Evolutionary conservation across 192 early-diverging fungal genomes (phyloP), one percentile per base, ranked within the genome.

Genomic region (Jimgerdemannia lactiflua): DNA sequence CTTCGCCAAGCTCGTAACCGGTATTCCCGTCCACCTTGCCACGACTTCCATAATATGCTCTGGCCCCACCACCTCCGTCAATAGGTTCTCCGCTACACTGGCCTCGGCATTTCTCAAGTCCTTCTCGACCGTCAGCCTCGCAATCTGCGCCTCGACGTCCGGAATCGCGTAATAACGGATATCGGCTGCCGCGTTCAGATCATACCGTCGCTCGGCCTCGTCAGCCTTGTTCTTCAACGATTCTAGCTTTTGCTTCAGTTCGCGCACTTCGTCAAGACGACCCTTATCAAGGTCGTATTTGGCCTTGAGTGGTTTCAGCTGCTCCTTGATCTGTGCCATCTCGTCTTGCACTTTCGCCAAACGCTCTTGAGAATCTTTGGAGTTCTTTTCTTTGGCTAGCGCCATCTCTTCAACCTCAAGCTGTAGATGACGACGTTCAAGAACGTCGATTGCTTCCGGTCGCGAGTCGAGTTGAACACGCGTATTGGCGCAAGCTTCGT

Each of bases 391-490:
- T 85, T 97, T 97, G 65, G 85, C 85, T 70, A 99, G 85, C 0
- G 98, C 98, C 3, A 92, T 95, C 49, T 93, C 92, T 85, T 99
- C 98, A 70, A 99, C 93, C 81, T 99, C 97, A 8, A 98, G 86
- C 84, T 98, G 98, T 43, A 98, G 83, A 71, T 91, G 88, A 44
- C 91, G 91, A 59, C 98, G 93, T 75, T 99, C 96, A n/a, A 99
- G 87, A 3, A 92, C 88, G 83, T 99, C 98, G 68, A 99, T 98
- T 71, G 91, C 85, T 85, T 99, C 98, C 4, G 98, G 98, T 77
- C 97, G 94, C 7, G 96, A 95, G 78, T 99, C 98, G 18, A 98
- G 88, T 80, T 99, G 97, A 7, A 99, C 97, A 40, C 96, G 92
- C 3, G 91, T 92, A 83, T 96, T 95, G 17, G 98, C 97, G 80